These are phyloP conservation scores for Lipomyces orientalis DNA, from an alignment of 805 yeast species.

Conservation along the genomic window DNA sequence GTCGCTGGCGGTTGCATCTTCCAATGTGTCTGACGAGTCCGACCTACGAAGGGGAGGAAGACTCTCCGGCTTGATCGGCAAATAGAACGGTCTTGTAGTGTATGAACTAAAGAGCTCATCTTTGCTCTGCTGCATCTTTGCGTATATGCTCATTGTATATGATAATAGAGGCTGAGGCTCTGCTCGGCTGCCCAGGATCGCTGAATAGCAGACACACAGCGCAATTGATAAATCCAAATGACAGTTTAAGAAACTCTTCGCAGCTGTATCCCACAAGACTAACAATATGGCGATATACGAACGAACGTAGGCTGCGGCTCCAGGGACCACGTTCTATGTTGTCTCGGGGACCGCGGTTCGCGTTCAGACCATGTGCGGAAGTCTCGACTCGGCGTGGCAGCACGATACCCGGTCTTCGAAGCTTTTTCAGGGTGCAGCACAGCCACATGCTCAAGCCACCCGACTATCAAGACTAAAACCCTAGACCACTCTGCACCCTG, in stretches of 20 bases:
- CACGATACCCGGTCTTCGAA: too few relatives aligned
- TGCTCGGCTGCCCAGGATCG: background rate
- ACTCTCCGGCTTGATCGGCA: conserved; percentile 24
- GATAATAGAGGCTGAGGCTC: background rate
- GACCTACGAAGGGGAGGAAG: background rate
- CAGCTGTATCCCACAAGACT: background rate
- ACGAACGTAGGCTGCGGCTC: too few relatives aligned
- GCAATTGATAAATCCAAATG: background rate
- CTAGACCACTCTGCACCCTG: too few relatives aligned
- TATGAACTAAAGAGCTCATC: conserved; percentile 3
- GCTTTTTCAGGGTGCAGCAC: too few relatives aligned
- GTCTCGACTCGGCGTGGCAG: too few relatives aligned
- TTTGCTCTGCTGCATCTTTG: background rate
- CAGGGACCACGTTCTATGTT: too few relatives aligned
- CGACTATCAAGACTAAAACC: too few relatives aligned
- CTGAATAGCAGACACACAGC: background rate
- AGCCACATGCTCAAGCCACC: too few relatives aligned
- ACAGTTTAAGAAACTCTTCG: background rate
- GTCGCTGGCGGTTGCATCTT: background rate
- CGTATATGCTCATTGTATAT: background rate
- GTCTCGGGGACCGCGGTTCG: too few relatives aligned
- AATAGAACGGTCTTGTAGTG: conserved; percentile 20
- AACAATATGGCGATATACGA: background rate
- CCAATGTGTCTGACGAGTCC: background rate
- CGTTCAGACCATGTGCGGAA: too few relatives aligned